Conservation (phyloP, 2,329 filamentous ascomycete genomes). For the Penicillium sp. region DNA sequence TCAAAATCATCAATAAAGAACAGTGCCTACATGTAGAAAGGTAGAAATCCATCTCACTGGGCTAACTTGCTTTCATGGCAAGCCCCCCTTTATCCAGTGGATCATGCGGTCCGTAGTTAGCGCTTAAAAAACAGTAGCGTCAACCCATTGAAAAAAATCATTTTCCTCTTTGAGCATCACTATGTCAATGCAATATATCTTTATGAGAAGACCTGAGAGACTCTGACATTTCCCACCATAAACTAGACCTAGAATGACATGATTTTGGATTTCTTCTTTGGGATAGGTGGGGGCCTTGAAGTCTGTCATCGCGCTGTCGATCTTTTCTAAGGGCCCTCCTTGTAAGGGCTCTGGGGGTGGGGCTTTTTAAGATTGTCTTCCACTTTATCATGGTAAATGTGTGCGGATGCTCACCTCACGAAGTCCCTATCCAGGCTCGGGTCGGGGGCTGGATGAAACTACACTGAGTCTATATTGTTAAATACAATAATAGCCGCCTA, state of each 20-base stretch:
- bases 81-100: neutral
- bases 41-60: too few relatives aligned
- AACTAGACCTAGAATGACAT: neutral
- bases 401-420: neutral
- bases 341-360: neutral
- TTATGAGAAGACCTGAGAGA: neutral
- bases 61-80: too few relatives aligned
- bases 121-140: neutral
- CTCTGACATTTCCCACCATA: neutral
- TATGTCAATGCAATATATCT: neutral
- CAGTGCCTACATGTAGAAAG: too few relatives aligned
- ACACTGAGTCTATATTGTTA: too few relatives aligned
- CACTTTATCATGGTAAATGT: neutral
- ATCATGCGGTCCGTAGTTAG: neutral
- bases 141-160: neutral
- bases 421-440: neutral
- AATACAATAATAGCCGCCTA: too few relatives aligned
- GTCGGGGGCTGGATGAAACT: neutral
- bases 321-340: neutral
- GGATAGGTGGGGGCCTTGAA: neutral
- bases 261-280: neutral
- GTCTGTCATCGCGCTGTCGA: neutral
- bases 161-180: neutral
- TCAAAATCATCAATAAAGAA: too few relatives aligned
- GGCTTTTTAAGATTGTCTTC: neutral